Conservation (phyloP, 2,329 filamentous ascomycete species). For the Berkeleyomyces basicola region DNA sequence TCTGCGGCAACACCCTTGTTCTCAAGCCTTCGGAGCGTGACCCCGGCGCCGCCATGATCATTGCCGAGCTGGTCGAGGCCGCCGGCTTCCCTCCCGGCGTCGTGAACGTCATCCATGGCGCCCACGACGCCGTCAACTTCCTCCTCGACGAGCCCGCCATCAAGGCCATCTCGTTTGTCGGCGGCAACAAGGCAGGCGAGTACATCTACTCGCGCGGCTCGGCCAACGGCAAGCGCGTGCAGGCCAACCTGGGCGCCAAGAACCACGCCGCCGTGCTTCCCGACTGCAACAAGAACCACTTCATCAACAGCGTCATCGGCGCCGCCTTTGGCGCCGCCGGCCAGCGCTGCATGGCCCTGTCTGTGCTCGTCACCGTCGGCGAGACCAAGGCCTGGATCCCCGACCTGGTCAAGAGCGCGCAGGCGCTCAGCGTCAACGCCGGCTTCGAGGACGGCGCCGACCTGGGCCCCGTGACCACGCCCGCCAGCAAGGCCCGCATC, state of each 20-base stretch:
- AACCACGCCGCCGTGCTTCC: slow-evolving; percentile 75
- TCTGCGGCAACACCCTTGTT: slow-evolving; percentile 70
- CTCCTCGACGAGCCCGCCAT: slow-evolving; percentile 72
- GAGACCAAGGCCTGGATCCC: slow-evolving; percentile 71
- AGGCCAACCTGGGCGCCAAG: slow-evolving; percentile 77
- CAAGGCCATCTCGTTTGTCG: slow-evolving; percentile 77
- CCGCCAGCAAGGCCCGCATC: slow-evolving; percentile 63
- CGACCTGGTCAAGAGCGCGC: slow-evolving; percentile 62
- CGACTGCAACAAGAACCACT: slow-evolving; percentile 82
- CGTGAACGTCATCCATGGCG: slow-evolving; percentile 67
- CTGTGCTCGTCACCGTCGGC: slow-evolving; percentile 67
- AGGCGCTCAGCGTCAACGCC: slow-evolving; percentile 56
- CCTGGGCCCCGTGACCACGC: slow-evolving; percentile 66
- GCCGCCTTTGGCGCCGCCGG: slow-evolving; percentile 74
- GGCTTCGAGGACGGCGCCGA: slow-evolving; percentile 70
- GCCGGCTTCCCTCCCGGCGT: slow-evolving; percentile 71
- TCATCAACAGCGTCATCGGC: slow-evolving; percentile 67
- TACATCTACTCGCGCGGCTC: slow-evolving; percentile 69
- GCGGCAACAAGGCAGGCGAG: slow-evolving; percentile 74
- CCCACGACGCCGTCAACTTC: slow-evolving; percentile 69
- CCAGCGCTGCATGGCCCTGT: slow-evolving; percentile 75
- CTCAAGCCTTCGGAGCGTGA: slow-evolving; percentile 79
- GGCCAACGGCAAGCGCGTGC: slow-evolving; percentile 74
- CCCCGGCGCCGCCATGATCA: slow-evolving; percentile 70
- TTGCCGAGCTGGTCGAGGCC: slow-evolving; percentile 63